Conservation (phyloP, 495 filamentous ascomycete genomes). For the Penicillium odoratum region DNA sequence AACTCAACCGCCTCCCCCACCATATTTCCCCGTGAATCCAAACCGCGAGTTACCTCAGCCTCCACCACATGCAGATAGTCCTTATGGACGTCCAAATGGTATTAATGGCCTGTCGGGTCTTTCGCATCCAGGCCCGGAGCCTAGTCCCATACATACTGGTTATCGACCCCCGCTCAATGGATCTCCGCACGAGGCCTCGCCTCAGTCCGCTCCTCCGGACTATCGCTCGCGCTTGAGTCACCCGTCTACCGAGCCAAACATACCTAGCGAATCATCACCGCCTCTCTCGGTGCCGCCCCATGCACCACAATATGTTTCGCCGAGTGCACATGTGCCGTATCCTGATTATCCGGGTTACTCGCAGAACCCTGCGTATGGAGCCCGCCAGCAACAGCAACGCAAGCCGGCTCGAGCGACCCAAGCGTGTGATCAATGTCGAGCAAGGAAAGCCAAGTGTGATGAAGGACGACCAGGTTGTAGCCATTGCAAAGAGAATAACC, state of each 20-base stretch:
- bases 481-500: slow-evolving; percentile 57
- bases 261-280: slow-evolving; percentile 30
- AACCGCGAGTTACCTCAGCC: slow-evolving; percentile 45
- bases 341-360: slow-evolving; percentile 37
- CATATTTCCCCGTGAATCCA: slow-evolving; percentile 33
- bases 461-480: slow-evolving; percentile 60
- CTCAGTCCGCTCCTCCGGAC: slow-evolving; percentile 40
- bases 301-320: slow-evolving; percentile 32
- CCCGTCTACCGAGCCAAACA: slow-evolving; percentile 29
- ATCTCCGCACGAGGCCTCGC: slow-evolving; percentile 34
- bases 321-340: slow-evolving; percentile 18
- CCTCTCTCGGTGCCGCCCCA: slow-evolving; percentile 24
- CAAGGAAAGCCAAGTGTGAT: slow-evolving; percentile 64
- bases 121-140: slow-evolving; percentile 24
- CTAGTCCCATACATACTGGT: slow-evolving; percentile 26
- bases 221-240: slow-evolving; percentile 40
- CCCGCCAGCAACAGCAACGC: slow-evolving; percentile 31
- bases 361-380: slow-evolving; percentile 33
- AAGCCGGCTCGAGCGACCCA: slow-evolving; percentile 46
- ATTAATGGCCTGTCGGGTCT: slow-evolving; percentile 27
- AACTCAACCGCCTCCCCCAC: slow-evolving; percentile 13
- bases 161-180: slow-evolving; percentile 40
- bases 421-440: slow-evolving; percentile 62
- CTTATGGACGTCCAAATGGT: slow-evolving; percentile 38
- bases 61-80: slow-evolving; percentile 28